Percentiles rank a stretch among this genome's conserved stretches.
Evolutionary conservation across 805 yeast genomes (phyloP).

Genomic region (Wickerhamiella slavikovae): DNA sequence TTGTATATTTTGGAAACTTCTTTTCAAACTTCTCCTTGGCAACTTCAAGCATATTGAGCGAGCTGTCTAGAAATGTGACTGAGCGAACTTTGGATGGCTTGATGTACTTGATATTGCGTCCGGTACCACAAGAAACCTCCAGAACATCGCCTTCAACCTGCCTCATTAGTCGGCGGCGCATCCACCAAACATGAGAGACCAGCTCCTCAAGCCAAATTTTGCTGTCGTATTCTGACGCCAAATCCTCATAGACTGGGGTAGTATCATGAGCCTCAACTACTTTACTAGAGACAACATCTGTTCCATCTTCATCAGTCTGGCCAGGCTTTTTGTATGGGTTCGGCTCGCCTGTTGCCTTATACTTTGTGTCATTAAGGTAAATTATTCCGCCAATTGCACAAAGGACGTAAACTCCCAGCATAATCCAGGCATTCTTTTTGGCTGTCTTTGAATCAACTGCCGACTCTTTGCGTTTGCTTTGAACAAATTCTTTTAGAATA

Average conservation of each 20-base stretch:
- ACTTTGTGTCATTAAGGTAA: constrained; percentile 17
- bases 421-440: constrained; percentile 6
- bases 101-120: constrained; percentile 68
- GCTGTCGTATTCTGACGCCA: constrained; percentile 64
- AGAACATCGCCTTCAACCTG: constrained; percentile 73
- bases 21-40: constrained; percentile 54
- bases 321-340: constrained; percentile 12
- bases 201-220: constrained; percentile 61
- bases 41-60: constrained; percentile 66
- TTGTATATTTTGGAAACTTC: constrained; percentile 40
- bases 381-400: constrained; percentile 11
- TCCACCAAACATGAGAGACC: constrained; percentile 23
- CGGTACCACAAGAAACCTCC: constrained; percentile 93
- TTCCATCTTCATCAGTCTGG: constrained; percentile 1
- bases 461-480: too few species aligned
- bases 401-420: constrained; percentile 9
- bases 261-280: constrained; percentile 35
- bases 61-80: constrained; percentile 70
- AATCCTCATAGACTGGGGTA: constrained; percentile 36
- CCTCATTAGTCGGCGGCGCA: constrained; percentile 62
- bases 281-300: constrained; percentile 4
- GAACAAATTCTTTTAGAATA: too few species aligned
- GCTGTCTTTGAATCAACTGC: constrained; percentile 7
- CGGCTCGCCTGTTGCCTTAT: constrained; percentile 18
- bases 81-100: constrained; percentile 40